Conservation (phyloP, 495 filamentous ascomycete genomes). For the Aspergillus nanangensis region DNA sequence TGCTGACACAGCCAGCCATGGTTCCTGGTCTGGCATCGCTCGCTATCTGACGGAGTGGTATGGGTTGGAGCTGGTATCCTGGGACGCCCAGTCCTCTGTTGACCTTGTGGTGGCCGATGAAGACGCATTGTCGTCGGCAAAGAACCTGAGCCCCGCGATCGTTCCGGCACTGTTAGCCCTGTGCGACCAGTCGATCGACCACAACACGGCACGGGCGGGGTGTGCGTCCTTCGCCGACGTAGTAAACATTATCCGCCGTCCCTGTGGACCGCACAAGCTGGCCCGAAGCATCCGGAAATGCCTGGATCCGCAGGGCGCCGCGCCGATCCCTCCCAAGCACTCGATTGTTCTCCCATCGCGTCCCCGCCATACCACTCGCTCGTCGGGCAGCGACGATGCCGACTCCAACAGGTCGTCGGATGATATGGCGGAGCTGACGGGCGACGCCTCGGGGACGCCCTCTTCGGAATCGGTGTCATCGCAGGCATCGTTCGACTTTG, state of each 20-base stretch:
- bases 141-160: conserved; percentile 8
- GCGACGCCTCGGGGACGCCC: conserved; percentile 3
- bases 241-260: conserved; percentile 45
- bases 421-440: conserved; percentile 8
- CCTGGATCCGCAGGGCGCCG: conserved; percentile 17
- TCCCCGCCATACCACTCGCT: not conserved
- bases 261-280: conserved; percentile 62
- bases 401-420: too few species aligned
- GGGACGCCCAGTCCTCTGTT: conserved; percentile 20
- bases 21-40: conserved; percentile 19
- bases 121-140: conserved; percentile 15
- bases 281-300: conserved; percentile 47
- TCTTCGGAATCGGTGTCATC: conserved; percentile 10
- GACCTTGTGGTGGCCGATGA: conserved; percentile 44
- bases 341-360: conserved; percentile 12
- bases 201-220: conserved; percentile 19
- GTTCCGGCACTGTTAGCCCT: conserved; percentile 33
- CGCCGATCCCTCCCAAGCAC: conserved; percentile 7
- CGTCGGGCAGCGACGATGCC: too few species aligned
- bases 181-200: conserved; percentile 32
- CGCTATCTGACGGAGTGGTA: conserved; percentile 43
- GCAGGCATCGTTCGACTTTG: conserved; percentile 1
- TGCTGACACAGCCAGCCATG: conserved; percentile 8
- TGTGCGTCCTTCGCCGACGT: conserved; percentile 29
- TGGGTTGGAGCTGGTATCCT: conserved; percentile 35